Percentiles rank a stretch among this genome's conserved stretches.
phyloP scores from a whole-genome alignment of 1,139 yeast genomes.

The Yamadazyma triangularis region DNA sequence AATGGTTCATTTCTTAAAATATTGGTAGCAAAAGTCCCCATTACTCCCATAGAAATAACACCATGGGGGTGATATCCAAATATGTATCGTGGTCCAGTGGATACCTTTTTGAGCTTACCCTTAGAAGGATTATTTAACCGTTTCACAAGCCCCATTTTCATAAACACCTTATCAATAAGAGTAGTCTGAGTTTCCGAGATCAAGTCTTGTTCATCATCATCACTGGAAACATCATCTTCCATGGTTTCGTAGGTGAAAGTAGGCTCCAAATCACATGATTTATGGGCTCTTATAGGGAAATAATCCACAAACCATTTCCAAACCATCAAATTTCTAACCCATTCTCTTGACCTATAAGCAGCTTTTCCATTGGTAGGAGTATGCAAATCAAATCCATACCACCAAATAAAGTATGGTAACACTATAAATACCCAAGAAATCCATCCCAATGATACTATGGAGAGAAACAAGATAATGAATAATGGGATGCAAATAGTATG shows the following conservation, averaged over 20 bases:
- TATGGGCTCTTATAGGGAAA: constrained; percentile 77
- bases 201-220: constrained; percentile 43
- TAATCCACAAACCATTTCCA: constrained; percentile 77
- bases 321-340: constrained; percentile 53
- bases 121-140: constrained; percentile 27
- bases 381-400: constrained; percentile 50
- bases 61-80: constrained; percentile 98
- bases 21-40: constrained; percentile 83
- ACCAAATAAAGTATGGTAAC: constrained; percentile 56
- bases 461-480: constrained; percentile 46
- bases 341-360: constrained; percentile 50
- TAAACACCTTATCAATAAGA: constrained; percentile 33
- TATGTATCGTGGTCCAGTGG: constrained; percentile 74
- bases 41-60: constrained; percentile 86
- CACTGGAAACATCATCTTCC: constrained; percentile 4
- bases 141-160: constrained; percentile 34
- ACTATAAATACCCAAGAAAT: constrained; percentile 63
- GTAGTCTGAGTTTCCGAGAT: constrained; percentile 37
- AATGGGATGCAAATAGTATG: constrained; percentile 73
- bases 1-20: constrained; percentile 51
- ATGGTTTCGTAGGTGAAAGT: constrained; percentile 38
- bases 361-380: constrained; percentile 75
- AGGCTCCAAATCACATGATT: constrained; percentile 69
- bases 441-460: constrained; percentile 62
- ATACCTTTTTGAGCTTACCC: constrained; percentile 20